Base-by-base conservation (phyloP, 495 filamentous ascomycete genomes). In the Glutinoglossum americanum region DNA sequence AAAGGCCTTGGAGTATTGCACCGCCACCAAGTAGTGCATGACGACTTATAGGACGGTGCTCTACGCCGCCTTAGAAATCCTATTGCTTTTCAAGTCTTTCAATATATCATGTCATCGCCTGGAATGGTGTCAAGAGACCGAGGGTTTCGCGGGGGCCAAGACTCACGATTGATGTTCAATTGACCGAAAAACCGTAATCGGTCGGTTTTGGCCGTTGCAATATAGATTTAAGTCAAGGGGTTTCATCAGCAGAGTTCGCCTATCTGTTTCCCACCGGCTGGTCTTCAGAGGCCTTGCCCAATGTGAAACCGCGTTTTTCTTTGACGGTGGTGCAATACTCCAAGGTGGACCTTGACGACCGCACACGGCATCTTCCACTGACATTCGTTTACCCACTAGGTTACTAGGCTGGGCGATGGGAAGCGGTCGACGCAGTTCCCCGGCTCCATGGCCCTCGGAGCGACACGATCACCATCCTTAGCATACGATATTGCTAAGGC, bases 401-500 rank as follows among this genome's bases (percentile, higher is more conserved):
- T 68, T 17, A 65, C 61, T 45, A 61, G 60, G 33, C 60, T 68
- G 55, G 66, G 66, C 49, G 66, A 67, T 53, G 65, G 65, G 30
- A 64, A 51, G 57, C 63, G 65, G 27, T 64, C 60, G 17, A 68
- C 66, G 26, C 66, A 68, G 27, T 68, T 68, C 47, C 66, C 66
- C n/a, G 66, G 66, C 15, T 57, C 66, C 13, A 68, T 68, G 66
- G 59, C 66, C 39, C 47, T 68, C 26, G 62, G 66, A 25, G 66
- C 66, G 57, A 68, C 66, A 56, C 58, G 66, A 49, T 66, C 66
- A 11, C 62, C 66, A 45, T 64, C 63, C 33, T 59, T 64, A 58
- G 62, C 66, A 21, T 68, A 66, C 57, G 66, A 68, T 25, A 58
- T 68, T 37, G 66, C 66, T 17, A 67, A 65, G 37, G 66, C 66